Percentiles rank a stretch among this genome's conserved stretches.
Evolutionary conservation across 169 alveolate genomes (phyloP).

Genomic region (Cryptosporidium muris): DNA sequence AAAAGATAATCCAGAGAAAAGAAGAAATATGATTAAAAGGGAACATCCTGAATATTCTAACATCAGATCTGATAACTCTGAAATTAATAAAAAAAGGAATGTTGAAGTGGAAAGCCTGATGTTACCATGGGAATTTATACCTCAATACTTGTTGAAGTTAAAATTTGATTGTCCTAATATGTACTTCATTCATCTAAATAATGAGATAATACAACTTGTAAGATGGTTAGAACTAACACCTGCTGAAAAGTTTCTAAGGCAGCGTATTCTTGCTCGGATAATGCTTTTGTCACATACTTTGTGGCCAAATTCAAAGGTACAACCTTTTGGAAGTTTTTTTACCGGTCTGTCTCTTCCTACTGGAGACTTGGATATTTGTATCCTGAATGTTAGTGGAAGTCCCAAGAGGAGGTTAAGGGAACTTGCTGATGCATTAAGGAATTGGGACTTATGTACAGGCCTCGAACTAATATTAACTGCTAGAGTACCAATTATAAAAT

Average conservation of each 20-base stretch:
- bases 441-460: constrained; percentile 67
- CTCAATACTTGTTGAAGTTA: neutral
- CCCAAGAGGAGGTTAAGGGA: constrained; percentile 69
- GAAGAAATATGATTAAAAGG: neutral
- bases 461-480: constrained; percentile 74
- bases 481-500: constrained; percentile 74
- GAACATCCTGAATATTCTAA: neutral
- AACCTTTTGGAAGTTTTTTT: constrained; percentile 71
- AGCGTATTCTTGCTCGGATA: constrained; percentile 64
- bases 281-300: constrained; percentile 49
- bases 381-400: constrained; percentile 60
- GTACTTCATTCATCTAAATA: constrained; percentile 51
- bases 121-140: constrained; percentile 60
- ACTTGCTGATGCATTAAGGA: constrained; percentile 49
- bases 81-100: neutral
- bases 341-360: constrained; percentile 71
- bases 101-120: constrained; percentile 22
- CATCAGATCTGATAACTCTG: neutral
- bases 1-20: constrained; percentile 1
- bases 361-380: constrained; percentile 71
- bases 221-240: constrained; percentile 61
- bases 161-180: constrained; percentile 8
- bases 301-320: constrained; percentile 72
- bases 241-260: constrained; percentile 38
- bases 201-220: constrained; percentile 58